These are phyloP conservation scores for Zychaea mexicana DNA, from an alignment of 371 early-diverging fungal genomes.

Conservation along the genomic window DNA sequence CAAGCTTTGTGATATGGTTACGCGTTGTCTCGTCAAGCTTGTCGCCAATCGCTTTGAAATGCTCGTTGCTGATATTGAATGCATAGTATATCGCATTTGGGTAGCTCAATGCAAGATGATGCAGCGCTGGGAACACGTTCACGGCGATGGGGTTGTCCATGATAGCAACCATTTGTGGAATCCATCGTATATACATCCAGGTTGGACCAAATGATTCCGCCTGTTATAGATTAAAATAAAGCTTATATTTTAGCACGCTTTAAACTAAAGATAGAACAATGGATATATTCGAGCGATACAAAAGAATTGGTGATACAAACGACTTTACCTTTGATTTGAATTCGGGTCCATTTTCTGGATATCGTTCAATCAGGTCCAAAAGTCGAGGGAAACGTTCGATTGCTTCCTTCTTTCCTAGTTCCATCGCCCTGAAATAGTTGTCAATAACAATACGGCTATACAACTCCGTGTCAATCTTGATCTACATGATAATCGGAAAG, in stretches of 20 bases:
- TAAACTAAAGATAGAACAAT: too few species aligned
- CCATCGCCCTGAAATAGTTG: slow-evolving; percentile 54
- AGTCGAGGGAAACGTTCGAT: slow-evolving; percentile 69
- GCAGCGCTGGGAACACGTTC: slow-evolving; percentile 43
- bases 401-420: slow-evolving; percentile 39
- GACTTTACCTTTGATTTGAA: slow-evolving; percentile 38
- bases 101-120: slow-evolving; percentile 59
- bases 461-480: slow-evolving; percentile 20
- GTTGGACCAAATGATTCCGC: slow-evolving; percentile 24
- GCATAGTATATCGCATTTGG: slow-evolving; percentile 74
- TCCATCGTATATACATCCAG: slow-evolving; percentile 81
- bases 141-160: slow-evolving; percentile 53
- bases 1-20: slow-evolving; percentile 42
- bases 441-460: slow-evolving; percentile 53
- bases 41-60: slow-evolving; percentile 50
- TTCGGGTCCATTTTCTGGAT: slow-evolving; percentile 35
- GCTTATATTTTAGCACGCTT: background rate
- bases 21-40: slow-evolving; percentile 16
- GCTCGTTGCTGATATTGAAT: slow-evolving; percentile 70
- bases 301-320: too few species aligned
- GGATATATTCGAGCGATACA: too few species aligned
- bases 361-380: slow-evolving; percentile 66
- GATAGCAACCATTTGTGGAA: slow-evolving; percentile 76
- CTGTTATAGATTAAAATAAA: slow-evolving; percentile 1
- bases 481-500: slow-evolving; percentile 8